Evolutionary conservation across 2,329 filamentous ascomycete genomes (phyloP).

Genomic region (Botrytis paeoniae): DNA sequence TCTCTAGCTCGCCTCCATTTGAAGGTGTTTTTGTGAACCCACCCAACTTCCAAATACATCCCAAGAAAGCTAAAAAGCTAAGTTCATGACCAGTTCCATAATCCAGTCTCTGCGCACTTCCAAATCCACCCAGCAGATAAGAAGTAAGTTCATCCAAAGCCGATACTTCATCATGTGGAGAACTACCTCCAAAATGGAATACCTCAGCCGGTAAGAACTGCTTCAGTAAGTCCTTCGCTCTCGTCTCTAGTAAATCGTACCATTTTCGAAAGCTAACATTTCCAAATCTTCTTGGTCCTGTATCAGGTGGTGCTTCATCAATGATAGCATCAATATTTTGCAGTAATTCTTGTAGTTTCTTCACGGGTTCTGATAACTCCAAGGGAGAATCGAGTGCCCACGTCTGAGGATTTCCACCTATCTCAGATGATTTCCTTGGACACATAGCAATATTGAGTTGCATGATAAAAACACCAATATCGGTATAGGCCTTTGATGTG

Average conservation of each 20-base stretch:
- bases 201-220: constrained; percentile 53
- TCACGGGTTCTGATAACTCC: constrained; percentile 48
- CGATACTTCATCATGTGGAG: constrained; percentile 38
- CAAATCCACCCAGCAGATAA: constrained; percentile 84
- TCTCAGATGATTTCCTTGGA: constrained; percentile 54
- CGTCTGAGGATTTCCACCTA: constrained; percentile 45
- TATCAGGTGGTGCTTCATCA: constrained; percentile 76
- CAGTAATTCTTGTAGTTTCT: constrained; percentile 64
- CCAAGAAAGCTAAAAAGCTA: constrained; percentile 89
- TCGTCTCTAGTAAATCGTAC: constrained; percentile 66
- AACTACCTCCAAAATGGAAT: constrained; percentile 27
- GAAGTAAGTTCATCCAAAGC: constrained; percentile 66
- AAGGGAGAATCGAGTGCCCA: constrained; percentile 48
- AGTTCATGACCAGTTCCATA: constrained; percentile 96
- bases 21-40: constrained; percentile 61
- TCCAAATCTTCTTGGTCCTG: constrained; percentile 84
- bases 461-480: constrained; percentile 82
- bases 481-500: constrained; percentile 75
- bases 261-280: constrained; percentile 88
- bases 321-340: constrained; percentile 63
- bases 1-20: constrained; percentile 59
- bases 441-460: constrained; percentile 89
- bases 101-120: constrained; percentile 83
- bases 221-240: constrained; percentile 53
- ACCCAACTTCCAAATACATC: constrained; percentile 84